phyloP scores from a whole-genome alignment of 345 rosid genomes.

The Aquilaria malaccensis region DNA sequence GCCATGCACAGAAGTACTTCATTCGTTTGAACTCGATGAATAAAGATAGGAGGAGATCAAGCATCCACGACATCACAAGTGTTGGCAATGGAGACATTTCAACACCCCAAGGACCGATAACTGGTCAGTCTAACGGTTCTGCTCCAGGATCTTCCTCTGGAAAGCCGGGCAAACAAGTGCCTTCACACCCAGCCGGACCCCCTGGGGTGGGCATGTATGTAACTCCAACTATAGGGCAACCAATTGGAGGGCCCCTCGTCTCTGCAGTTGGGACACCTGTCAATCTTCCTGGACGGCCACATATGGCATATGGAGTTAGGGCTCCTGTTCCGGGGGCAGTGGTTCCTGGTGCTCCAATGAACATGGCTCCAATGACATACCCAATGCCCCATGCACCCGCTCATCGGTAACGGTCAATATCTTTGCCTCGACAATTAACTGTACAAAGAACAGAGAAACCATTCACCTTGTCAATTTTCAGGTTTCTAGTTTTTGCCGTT shows the following conservation, averaged over 20 bases:
- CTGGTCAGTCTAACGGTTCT: constrained; percentile 72
- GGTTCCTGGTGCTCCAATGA: constrained; percentile 80
- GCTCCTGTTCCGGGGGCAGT: constrained; percentile 57
- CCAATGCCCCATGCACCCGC: constrained; percentile 64
- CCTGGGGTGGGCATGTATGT: constrained; percentile 53
- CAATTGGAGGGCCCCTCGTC: constrained; percentile 68
- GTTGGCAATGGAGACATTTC: constrained; percentile 67
- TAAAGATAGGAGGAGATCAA: constrained; percentile 90
- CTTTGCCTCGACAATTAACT: constrained; percentile 13
- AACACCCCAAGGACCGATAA: constrained; percentile 75
- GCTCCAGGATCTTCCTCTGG: constrained; percentile 43
- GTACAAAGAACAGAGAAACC: constrained; percentile 43
- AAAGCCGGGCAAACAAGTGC: constrained; percentile 51
- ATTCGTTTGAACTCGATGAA: constrained; percentile 88
- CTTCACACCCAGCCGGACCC: constrained; percentile 39
- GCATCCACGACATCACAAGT: constrained; percentile 94
- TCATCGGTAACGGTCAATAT: constrained; percentile 49
- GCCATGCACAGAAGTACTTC: constrained; percentile 96
- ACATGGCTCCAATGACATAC: constrained; percentile 59
- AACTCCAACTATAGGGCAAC: constrained; percentile 72
- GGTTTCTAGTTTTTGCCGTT: constrained; percentile 14
- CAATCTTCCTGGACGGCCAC: constrained; percentile 64
- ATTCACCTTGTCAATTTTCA: constrained; percentile 15
- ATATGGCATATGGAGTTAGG: constrained; percentile 71
- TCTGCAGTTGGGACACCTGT: constrained; percentile 96